These are phyloP conservation scores for Flaveria robusta DNA, from an alignment of 129 eudicot species.

Conservation along the genomic window DNA sequence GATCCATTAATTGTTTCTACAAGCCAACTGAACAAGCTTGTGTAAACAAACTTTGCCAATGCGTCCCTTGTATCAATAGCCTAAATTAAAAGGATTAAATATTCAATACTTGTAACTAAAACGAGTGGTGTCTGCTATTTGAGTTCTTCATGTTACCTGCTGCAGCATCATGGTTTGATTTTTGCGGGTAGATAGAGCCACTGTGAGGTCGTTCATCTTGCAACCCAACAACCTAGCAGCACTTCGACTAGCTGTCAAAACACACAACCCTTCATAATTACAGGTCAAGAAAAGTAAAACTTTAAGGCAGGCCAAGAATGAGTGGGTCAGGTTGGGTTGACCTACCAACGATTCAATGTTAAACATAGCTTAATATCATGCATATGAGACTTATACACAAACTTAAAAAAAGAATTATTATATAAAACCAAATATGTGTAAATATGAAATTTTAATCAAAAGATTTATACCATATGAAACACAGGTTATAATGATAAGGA, in stretches of 20 bases:
- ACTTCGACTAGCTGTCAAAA: slow-evolving; percentile 63
- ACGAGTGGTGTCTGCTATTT: not conserved
- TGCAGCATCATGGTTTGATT: slow-evolving; percentile 61
- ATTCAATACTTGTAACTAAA: not conserved
- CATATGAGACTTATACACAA: not conserved
- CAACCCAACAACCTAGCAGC: slow-evolving; percentile 87
- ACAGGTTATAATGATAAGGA: no score
- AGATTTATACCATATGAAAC: no score
- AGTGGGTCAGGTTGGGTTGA: not conserved
- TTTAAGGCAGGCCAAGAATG: not conserved
- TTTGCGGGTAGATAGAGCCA: slow-evolving; percentile 59
- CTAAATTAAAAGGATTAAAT: slow-evolving; percentile 39
- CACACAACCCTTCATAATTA: slow-evolving; percentile 7
- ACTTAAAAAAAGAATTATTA: not conserved
- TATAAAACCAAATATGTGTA: not conserved
- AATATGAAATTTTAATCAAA: no score
- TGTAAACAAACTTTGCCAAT: slow-evolving; percentile 76
- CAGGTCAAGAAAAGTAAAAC: not conserved
- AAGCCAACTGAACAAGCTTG: slow-evolving; percentile 86
- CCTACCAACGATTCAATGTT: not conserved
- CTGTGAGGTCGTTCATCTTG: slow-evolving; percentile 57
- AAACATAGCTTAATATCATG: not conserved
- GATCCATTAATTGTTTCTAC: slow-evolving; percentile 69
- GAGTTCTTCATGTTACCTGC: slow-evolving; percentile 55
- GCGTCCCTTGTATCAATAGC: slow-evolving; percentile 91